Evolutionary conservation across 2,329 filamentous ascomycete genomes (phyloP).

Genomic region (Neopestalotiopsis clavispora): DNA sequence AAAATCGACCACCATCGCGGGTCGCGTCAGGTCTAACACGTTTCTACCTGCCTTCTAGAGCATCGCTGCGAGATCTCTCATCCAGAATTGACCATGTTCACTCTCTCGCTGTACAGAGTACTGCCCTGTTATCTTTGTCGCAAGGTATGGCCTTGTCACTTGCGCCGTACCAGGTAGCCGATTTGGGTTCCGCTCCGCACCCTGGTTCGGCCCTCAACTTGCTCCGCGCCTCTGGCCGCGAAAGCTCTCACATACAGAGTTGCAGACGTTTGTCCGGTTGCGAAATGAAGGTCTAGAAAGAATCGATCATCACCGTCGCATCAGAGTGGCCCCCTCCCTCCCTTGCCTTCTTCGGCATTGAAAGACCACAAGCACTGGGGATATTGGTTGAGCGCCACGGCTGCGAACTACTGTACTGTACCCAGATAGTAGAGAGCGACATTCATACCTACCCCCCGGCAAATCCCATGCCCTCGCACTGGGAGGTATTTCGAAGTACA

Average conservation of each 20-base stretch:
- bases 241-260: not conserved
- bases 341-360: not conserved
- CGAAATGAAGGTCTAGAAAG: conserved; percentile 11
- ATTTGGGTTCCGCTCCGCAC: conserved; percentile 11
- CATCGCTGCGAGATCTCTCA: not conserved
- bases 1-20: not conserved
- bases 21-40: not conserved
- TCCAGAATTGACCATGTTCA: conserved; percentile 2
- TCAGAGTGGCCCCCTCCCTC: not conserved
- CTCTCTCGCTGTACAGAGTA: not conserved
- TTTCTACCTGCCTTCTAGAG: conserved; percentile 17
- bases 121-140: conserved; percentile 9
- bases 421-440: not conserved
- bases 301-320: not conserved
- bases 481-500: conserved; percentile 15
- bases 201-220: conserved; percentile 3
- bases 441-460: not conserved
- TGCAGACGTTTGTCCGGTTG: not conserved
- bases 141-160: conserved; percentile 1
- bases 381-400: conserved; percentile 7
- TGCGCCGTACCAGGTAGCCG: conserved; percentile 9
- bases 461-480: not conserved
- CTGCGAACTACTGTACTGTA: conserved; percentile 10
- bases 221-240: not conserved
- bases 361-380: not conserved